These are phyloP conservation scores for Rhodofomes roseus DNA, from an alignment of 1,284 basidiomycete species.

Conservation along the genomic window DNA sequence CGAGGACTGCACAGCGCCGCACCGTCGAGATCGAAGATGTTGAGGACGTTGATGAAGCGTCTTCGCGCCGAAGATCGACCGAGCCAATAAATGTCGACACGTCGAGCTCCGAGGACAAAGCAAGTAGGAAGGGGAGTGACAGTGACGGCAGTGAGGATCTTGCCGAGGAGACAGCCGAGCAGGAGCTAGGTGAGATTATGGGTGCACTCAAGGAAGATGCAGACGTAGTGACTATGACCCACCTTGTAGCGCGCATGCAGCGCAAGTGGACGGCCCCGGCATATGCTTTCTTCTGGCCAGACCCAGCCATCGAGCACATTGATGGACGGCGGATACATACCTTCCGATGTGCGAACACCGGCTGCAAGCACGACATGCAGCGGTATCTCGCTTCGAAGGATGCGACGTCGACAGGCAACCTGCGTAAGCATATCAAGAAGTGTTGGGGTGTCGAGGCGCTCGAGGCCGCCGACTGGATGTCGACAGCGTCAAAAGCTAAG, in stretches of 20 bases:
- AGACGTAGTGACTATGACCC: background rate
- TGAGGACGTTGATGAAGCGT: background rate
- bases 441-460: background rate
- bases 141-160: background rate
- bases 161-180: background rate
- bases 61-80: background rate
- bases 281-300: background rate
- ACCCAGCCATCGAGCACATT: background rate
- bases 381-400: background rate
- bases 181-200: background rate
- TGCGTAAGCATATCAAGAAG: constrained; percentile 2
- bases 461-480: background rate
- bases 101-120: background rate
- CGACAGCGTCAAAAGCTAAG: constrained; percentile 3
- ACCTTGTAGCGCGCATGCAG: background rate
- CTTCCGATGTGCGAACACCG: background rate
- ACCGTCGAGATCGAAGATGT: background rate
- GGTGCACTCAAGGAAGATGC: background rate
- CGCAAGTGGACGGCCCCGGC: background rate
- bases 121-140: background rate
- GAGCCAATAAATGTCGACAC: background rate
- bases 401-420: constrained; percentile 9
- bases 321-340: background rate
- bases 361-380: background rate
- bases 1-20: no score